Base-by-base conservation (phyloP, 257 asterid genomes). In the Galeopsis tetrahit region DNA sequence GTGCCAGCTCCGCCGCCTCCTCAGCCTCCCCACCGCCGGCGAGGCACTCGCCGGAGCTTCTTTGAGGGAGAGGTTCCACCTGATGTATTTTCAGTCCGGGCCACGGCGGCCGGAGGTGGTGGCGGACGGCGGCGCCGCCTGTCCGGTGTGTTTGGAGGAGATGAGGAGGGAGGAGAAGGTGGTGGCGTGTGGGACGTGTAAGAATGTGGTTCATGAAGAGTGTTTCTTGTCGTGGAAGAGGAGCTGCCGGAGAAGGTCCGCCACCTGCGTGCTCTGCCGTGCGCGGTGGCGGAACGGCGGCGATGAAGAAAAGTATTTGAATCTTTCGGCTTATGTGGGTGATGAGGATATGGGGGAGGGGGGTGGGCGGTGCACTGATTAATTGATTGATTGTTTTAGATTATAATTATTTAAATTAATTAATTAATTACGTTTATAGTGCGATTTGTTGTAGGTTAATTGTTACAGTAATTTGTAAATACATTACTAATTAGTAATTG, bases 71-170 rank as follows among this genome's bases (percentile, higher is more conserved):
- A 77, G 84, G 73, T 94, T 94, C 44, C 96, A 90, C 21, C 82
- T 79, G 66, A 55, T 91, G 34, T 84, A 75, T 43, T 75, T 78
- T 2, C 81, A 85, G 72, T 46, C 77, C 2, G 66, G 74, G 0
- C 1, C 67, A 0, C 49, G 67, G 58, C 56, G 51, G 36, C 61
- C 68, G 35, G 72, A 34, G 1, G 80, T 70, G 78, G 90, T 43
- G 78, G 79, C 75, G 15, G 94, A 79, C 7, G 85, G 75, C 0
- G 92, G 90, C 28, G 75, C 75, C 10, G 71, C 75, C 5, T 94
- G 99, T 75, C 98, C 98, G 6, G 89, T 91, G 13, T 94, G 99
- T 78, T 75, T 94, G 75, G 98, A 94, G 88, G 97, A 85, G 57
- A 86, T 94, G 96, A 68, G 81, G 28, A 81, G 60, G 13, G 95